Evolutionary conservation across 108 stramenopile genomes (phyloP), one percentile per base, ranked within the genome.

Genomic region (Cyclotella cryptica): DNA sequence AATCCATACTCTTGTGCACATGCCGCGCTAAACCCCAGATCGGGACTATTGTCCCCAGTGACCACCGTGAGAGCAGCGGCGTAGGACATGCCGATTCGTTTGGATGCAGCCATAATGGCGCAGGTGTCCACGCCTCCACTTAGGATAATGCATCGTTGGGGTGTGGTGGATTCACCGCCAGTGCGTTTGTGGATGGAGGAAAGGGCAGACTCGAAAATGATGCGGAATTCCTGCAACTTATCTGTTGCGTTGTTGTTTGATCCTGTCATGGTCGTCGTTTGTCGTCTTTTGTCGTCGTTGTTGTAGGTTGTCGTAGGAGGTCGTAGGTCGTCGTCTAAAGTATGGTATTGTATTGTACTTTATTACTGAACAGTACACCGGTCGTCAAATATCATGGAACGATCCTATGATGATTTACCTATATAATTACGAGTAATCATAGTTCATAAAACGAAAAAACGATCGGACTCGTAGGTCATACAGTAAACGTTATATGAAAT

Each of bases 101-200:
- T 45, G 21, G 84, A 60, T 5, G 87, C 87, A 11, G 78, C 72
- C 44, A 88, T 35, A 19, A 88, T 84, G 40, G 88, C 88, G 52
- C 80, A 81, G 45, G 85, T 88, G 71, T 88, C 88, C n/a, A 88
- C 88, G 2, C 88, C 85, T 11, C 88, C 88, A 0, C 73, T 75
- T 5, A 86, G 70, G 68, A 86, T 83, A 10, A 81, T 41, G 67
- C 74, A 81, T 71, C 80, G 74, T 55, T 76, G 29, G 72, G 71
- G 51, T 10, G 47, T 13, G 39, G 57, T 13, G 4, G 49, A 0
- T 21, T 41, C 21, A 0, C 57, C 78, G 12, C 58, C 57, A 29
- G 80, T 70, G 45, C 73, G 79, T 4, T 41, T 41, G 51, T 67
- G 67, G 19, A 79, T 79, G 41, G 46, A 18, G 42, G 30, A 8